Evolutionary conservation across 345 rosid species (phyloP), one percentile per base, ranked within the genome.

Genomic region (Ricinus communis): DNA sequence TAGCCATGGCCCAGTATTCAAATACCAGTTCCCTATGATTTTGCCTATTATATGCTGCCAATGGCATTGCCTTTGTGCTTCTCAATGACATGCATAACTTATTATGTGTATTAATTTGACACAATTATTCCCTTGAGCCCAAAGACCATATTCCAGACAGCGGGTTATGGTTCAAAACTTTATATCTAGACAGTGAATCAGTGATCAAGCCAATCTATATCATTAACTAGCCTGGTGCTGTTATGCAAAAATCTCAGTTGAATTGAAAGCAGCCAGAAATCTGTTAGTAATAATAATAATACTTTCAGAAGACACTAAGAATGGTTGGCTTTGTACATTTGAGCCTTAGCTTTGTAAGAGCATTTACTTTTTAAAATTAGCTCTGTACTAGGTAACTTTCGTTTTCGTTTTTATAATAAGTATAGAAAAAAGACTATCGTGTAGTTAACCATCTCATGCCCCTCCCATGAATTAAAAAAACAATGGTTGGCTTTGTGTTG

Each of bases 141-240:
- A 38, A n/a, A n/a, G n/a, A 55, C 25, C 15, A 56, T 25, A 54
- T 54, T 54, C 58, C 58, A 54, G 58, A 54, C 30, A 54, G 25
- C 4, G 38, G 6, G 38, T 33, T 33, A 33, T 22, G 30, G 28
- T 46, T 46, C 2, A 54, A 54, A 22, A 54, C 4, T 22, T 19
- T 6, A 9, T 22, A 5, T 54, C 25, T 52, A n/a, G 0, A 51
- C 55, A 51, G 55, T 51, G 55, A 51, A 19, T 19, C 4, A 33
- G 38, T 33, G 38, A 2, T 33, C 6, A 33, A 33, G 38, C 38
- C 38, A 33, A 2, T 2, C 4, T 33, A 33, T 33, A 33, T 33
- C 38, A 33, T 2, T 33, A 6, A 6, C 38, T 33, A 33, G 38
- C 38, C 38, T 2, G 38, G 6, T 33, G 38, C 38, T 8, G 54